These are phyloP conservation scores for Hondaea fermentalgiana DNA, from an alignment of 108 stramenopile species.

Conservation along the genomic window DNA sequence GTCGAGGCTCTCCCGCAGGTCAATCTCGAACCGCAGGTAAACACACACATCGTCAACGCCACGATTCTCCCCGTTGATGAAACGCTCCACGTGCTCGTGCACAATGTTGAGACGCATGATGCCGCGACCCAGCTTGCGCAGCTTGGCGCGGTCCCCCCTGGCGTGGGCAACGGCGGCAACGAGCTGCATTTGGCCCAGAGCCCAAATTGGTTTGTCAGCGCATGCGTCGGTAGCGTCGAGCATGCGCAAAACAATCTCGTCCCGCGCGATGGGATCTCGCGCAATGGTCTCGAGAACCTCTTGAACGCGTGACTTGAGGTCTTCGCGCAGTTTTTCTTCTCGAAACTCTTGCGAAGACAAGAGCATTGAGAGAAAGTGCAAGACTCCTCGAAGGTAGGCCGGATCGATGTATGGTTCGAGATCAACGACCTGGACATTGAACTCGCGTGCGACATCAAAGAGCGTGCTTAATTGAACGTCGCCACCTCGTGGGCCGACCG, in stretches of 20 bases:
- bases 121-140: not conserved
- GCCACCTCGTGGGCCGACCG: no score
- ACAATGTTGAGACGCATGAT: constrained; percentile 5
- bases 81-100: not conserved
- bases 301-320: not conserved
- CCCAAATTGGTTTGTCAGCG: constrained; percentile 12
- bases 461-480: not conserved
- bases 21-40: not conserved
- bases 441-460: not conserved
- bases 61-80: not conserved
- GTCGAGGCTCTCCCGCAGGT: not conserved
- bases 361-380: not conserved
- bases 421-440: not conserved
- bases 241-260: not conserved
- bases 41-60: not conserved
- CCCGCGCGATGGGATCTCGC: not conserved
- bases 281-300: not conserved
- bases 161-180: not conserved
- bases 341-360: not conserved
- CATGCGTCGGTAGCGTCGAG: not conserved
- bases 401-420: not conserved
- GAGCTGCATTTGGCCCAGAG: not conserved
- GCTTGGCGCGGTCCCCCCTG: not conserved
- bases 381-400: not conserved
- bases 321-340: not conserved